Percentiles rank a stretch among this genome's conserved stretches.
These are phyloP conservation scores for Hordeum marinum DNA, from an alignment of 176 grass and related monocot species.

Conservation along the genomic window DNA sequence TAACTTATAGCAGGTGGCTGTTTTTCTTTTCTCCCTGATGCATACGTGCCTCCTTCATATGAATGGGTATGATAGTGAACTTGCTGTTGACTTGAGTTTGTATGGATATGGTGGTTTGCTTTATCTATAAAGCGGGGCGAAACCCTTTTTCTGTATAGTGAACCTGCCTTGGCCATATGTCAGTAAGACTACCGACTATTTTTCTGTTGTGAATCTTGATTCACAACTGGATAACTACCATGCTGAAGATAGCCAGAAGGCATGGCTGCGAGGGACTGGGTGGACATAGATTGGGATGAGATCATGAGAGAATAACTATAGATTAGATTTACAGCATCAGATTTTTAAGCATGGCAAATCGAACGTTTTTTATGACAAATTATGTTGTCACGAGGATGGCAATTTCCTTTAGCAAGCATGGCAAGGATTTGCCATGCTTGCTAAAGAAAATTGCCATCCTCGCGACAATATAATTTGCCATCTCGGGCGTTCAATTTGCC, in stretches of 20 bases:
- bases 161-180: background rate
- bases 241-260: background rate
- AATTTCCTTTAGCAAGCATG: no score
- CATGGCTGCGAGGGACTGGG: background rate
- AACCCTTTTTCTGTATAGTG: background rate
- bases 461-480: no score
- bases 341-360: no score
- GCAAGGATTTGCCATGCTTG: no score
- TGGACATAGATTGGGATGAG: no score
- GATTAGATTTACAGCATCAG: background rate
- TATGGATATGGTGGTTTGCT: no score
- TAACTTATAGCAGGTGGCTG: background rate
- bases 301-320: no score
- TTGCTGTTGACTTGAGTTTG: background rate
- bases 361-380: no score
- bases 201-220: background rate
- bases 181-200: background rate
- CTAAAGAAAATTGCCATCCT: no score
- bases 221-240: background rate
- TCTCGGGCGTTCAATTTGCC: no score
- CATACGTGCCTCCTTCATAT: background rate
- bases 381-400: no score
- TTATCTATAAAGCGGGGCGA: no score
- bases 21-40: background rate
- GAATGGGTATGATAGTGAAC: background rate